Base-by-base conservation (phyloP, 2,329 filamentous ascomycete species). In the Aspergillus piperis region DNA sequence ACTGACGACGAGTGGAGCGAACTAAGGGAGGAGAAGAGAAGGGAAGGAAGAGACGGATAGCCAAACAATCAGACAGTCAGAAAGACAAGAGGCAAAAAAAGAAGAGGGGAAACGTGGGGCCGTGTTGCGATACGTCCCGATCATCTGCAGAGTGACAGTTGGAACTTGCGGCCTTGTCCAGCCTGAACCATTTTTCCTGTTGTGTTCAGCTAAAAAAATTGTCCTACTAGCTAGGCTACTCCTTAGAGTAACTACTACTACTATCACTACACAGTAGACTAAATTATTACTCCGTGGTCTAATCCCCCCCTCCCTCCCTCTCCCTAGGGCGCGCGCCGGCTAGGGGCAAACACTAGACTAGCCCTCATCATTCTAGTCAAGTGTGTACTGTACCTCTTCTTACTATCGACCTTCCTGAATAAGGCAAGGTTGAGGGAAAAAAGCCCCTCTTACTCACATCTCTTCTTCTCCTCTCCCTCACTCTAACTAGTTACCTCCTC, bases 121-220 rank as follows among this genome's bases (percentile, higher is more conserved):
- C 54, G 51, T 23, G 41, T 19, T 36, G 23, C 27, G 30, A 54
- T 52, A 50, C 23, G 27, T 38, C 58, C 62, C 58, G 62, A 62
- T 62, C 58, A 60, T 59, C 57, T 50, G 62, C 60, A 64, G 44
- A 62, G 58, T 59, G 58, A 59, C 59, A 62, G 62, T 62, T 58
- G 57, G 48, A 38, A 49, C 47, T 27, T 13, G 47, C 47, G 15
- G 23, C 36, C 30, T 36, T 36, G 30, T 36, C 30, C 30, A 36
- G 30, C 30, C 10, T 36, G 30, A 36, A 36, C 30, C 30, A 36
- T 13, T 13, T 36, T 13, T 36, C 11, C 30, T 36, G 30, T 36
- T 13, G 10, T 13, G 30, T 36, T 13, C 30, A 11, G 30, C 30
- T 13, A 36, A 36, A 36, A 36, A 5, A 36, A 36, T 13, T 36